Evolutionary conservation across 495 filamentous ascomycete genomes (phyloP), one percentile per base, ranked within the genome.

Genomic region (Daldinia bambusicola): DNA sequence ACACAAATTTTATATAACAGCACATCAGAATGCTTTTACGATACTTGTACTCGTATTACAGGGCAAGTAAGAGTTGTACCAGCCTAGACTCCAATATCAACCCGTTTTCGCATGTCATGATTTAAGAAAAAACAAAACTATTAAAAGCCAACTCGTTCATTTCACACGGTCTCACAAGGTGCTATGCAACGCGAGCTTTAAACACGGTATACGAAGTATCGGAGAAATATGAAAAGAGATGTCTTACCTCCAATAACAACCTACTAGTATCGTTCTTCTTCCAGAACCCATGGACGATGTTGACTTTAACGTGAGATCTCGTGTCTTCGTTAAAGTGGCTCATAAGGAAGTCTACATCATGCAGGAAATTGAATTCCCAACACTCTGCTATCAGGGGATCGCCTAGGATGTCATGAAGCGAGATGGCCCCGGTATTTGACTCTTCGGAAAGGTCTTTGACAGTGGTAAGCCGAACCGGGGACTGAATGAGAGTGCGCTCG

Each of bases 301-400:
- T 90, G 8, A 97, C 86, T 55, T 88, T 82, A 10, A 94, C 87
- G 0, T 90, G 66, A 50, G 81, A 72, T 20, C 86, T 83, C 9
- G 90, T 86, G 80, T 95, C 93, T 6, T 83, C 75, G 66, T 97
- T 91, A 68, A 97, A 90, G 9, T 82, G 76, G 12, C 60, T 52
- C 83, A 85, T 82, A 14, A 85, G 79, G 74, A 93, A 97, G 63
- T 93, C 87, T 26, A 97, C 81, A 80, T 97, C 90, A 74, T 95
- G 89, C 2, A 94, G 81, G 74, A 90, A 97, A 72, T 97, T 97
- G 79, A 97, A 97, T 41, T 93, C 86, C 94, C 94, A 97, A 71
- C 91, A 92, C 78, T 95, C 92, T 38, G 86, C 83, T 58, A 97
- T 93, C 75, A 95, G 84, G 0, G 92, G 92, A 76, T 96, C 90